Evolutionary conservation across 202 grass and related monocot species (phyloP), one percentile per base, ranked within the genome.

Genomic region (Zizania palustris): DNA sequence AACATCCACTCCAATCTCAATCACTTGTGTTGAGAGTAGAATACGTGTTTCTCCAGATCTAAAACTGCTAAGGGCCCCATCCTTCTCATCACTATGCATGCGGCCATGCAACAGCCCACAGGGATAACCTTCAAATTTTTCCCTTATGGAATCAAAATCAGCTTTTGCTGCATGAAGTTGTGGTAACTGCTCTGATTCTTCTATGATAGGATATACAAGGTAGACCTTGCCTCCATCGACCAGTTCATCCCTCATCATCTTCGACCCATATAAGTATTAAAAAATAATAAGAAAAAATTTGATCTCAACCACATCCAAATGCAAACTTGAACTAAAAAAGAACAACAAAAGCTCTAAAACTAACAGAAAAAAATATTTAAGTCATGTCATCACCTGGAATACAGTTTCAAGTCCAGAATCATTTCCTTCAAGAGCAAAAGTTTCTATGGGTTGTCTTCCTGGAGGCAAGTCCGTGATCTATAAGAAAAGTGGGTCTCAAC

Each of bases 381-480:
- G 60, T 37, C 55, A 72, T 66, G 49, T 71, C 45, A 79, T 89
- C 56, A 98, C 95, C 95, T 92, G 83, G 76, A 86, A 94, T 49
- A 94, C 87, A 65, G 72, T 88, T 83, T 98, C 57, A 37, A 98
- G 92, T 49, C 95, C 95, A 61, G 67, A 76, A 48, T 86, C 82
- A 79, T 98, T 90, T 81, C 91, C 95, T 98, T 98, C 91, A 81
- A 95, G 77, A 73, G 79, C 85, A 80, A 88, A 72, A 44, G 91
- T 98, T 81, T 95, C 74, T 80, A 94, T 83, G 9, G 91, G 87
- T 77, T 90, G 68, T 64, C 95, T 86, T 71, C 95, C 95, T 14
- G 95, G 95, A 57, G 95, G 95, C 83, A 98, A 83, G 63, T 98
- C 91, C 10, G 89, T 94, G 62, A 98, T 98, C 95, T 97, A 73